Conservation (phyloP, 805 yeast genomes). For the Candida golubevii region DNA sequence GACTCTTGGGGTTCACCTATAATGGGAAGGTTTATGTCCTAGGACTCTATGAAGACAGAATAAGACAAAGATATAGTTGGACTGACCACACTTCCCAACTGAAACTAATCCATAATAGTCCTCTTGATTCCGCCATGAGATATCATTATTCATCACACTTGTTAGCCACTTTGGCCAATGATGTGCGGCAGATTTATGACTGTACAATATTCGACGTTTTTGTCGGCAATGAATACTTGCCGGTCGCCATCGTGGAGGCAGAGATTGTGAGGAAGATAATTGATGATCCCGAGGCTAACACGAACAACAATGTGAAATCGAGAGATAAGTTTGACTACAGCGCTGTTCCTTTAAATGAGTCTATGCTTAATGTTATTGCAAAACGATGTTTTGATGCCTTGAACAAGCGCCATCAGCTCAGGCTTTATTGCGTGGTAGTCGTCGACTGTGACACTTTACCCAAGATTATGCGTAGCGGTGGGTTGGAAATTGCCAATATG, state of each 20-base stretch:
- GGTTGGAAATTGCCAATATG: conserved; percentile 90
- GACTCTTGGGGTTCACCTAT: conserved; percentile 81
- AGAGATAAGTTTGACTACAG: conserved; percentile 22
- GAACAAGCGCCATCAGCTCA: conserved; percentile 56
- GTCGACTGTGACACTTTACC: conserved; percentile 81
- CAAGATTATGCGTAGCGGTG: conserved; percentile 76
- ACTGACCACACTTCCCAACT: conserved; percentile 44
- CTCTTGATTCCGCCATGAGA: conserved; percentile 40
- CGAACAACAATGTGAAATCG: conserved; percentile 11
- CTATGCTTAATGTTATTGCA: conserved; percentile 40
- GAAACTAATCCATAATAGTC: conserved; percentile 26
- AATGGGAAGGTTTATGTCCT: conserved; percentile 84
- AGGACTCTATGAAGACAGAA: conserved; percentile 88
- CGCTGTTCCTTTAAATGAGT: conserved; percentile 42
- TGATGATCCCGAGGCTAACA: conserved; percentile 26
- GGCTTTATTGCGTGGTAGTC: conserved; percentile 76
- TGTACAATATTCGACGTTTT: conserved; percentile 87
- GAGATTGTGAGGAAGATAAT: conserved; percentile 37
- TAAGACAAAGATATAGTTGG: conserved; percentile 72
- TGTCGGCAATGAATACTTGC: conserved; percentile 73
- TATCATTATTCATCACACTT: conserved; percentile 87
- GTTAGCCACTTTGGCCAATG: conserved; percentile 76
- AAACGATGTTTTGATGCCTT: conserved; percentile 42
- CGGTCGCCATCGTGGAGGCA: conserved; percentile 83
- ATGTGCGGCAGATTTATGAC: conserved; percentile 77